Percentiles rank a stretch among this genome's conserved stretches.
Evolutionary conservation across 2,329 filamentous ascomycete species (phyloP).

Genomic region (Blastomyces percursus): DNA sequence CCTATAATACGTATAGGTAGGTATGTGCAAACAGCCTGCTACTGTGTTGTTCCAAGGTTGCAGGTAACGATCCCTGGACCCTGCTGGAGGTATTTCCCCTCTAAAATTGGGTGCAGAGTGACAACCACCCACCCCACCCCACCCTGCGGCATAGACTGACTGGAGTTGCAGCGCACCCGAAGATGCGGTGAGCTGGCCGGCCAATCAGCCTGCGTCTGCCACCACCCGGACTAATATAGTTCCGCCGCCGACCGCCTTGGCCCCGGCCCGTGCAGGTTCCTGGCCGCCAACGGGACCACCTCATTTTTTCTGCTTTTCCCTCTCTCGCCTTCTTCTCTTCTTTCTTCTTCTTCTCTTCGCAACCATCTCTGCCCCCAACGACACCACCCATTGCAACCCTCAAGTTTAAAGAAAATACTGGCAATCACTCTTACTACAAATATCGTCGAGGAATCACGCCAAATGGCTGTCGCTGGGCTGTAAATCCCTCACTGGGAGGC

Average conservation of each 20-base stretch:
- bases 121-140: neutral
- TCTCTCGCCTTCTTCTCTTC: slow-evolving; percentile 15
- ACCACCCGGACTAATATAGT: neutral
- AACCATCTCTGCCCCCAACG: slow-evolving; percentile 15
- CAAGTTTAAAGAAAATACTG: slow-evolving; percentile 19
- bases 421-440: slow-evolving; percentile 28
- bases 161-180: neutral
- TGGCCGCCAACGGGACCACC: neutral
- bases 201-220: slow-evolving; percentile 4
- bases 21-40: neutral
- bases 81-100: slow-evolving; percentile 1
- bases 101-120: neutral
- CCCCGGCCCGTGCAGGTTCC: neutral
- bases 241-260: slow-evolving; percentile 12
- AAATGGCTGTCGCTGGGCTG: slow-evolving; percentile 75
- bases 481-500: slow-evolving; percentile 71
- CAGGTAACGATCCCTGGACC: neutral
- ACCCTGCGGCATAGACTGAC: neutral
- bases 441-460: slow-evolving; percentile 67
- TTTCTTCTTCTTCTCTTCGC: slow-evolving; percentile 16
- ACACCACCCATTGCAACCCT: slow-evolving; percentile 16
- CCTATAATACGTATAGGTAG: too few relatives aligned
- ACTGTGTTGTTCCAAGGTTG: neutral
- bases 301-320: slow-evolving; percentile 10
- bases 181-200: slow-evolving; percentile 7